Conservation (phyloP, 352 stramenopile genomes). For the Plasmopara muralis region DNA sequence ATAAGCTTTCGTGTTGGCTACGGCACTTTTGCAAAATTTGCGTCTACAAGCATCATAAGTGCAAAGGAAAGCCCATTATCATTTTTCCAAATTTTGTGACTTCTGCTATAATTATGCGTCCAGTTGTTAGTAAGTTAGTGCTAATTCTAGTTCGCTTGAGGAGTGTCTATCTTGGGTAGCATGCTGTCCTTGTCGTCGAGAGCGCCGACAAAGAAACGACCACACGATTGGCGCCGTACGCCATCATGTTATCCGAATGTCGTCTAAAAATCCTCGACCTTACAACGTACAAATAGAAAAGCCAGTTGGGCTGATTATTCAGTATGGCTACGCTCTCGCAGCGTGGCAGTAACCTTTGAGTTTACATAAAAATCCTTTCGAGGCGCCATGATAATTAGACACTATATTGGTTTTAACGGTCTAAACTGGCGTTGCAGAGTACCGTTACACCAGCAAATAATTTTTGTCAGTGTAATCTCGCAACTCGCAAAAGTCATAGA, state of each 20-base stretch:
- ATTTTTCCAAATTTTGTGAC: no score
- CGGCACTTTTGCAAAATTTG: no score
- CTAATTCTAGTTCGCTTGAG: no score
- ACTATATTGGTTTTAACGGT: neutral
- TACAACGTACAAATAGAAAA: conserved; percentile 10
- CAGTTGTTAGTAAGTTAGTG: no score
- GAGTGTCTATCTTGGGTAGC: no score
- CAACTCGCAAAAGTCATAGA: no score
- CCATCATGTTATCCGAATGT: conserved; percentile 12
- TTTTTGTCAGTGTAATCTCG: neutral
- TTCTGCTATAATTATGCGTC: no score
- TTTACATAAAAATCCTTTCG: neutral
- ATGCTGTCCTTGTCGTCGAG: no score
- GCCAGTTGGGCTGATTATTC: conserved; percentile 7
- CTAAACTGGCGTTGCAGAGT: conserved; percentile 6
- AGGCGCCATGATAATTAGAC: neutral
- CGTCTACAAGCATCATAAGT: no score
- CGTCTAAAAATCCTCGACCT: conserved; percentile 11
- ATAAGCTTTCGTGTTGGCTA: no score
- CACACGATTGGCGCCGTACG: neutral
- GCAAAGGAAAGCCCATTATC: no score
- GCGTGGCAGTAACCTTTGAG: neutral
- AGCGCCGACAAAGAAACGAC: no score
- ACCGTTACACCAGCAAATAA: conserved; percentile 1
- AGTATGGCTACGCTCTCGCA: conserved; percentile 8